phyloP scores from a whole-genome alignment of 495 filamentous ascomycete species.

The Aspergillus sclerotioniger region DNA sequence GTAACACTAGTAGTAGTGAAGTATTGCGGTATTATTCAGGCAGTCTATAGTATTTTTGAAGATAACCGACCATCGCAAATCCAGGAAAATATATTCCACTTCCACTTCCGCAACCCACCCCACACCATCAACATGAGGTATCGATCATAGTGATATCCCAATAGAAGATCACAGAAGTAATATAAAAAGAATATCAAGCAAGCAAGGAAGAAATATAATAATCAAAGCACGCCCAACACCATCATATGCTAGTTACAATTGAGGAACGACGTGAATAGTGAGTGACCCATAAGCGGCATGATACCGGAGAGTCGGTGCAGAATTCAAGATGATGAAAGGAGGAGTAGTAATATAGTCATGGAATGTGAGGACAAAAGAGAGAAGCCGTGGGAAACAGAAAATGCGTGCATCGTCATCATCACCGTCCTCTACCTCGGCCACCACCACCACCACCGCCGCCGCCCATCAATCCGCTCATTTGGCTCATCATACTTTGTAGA shows the following conservation, averaged over 20 bases:
- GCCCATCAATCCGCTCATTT: constrained; percentile 70
- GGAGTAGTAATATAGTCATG: background rate
- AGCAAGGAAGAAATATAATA: background rate
- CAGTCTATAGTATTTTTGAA: no score
- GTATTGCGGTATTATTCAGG: no score
- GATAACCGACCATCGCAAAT: no score
- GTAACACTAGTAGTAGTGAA: no score
- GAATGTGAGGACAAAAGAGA: background rate
- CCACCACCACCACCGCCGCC: constrained; percentile 42
- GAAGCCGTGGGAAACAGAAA: background rate
- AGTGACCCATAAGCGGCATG: background rate
- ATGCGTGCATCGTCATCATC: constrained; percentile 9
- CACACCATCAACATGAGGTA: no score
- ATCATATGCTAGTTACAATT: constrained; percentile 13
- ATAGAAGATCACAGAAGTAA: background rate
- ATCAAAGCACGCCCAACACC: constrained; percentile 16
- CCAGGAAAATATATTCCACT: no score
- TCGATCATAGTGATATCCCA: no score
- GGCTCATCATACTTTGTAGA: constrained; percentile 81
- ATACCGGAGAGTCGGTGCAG: background rate
- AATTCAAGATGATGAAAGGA: background rate
- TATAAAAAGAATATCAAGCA: background rate
- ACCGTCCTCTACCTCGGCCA: constrained; percentile 42
- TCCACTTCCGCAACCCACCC: no score
- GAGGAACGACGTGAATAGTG: constrained; percentile 7